Base-by-base conservation (phyloP, 2,329 filamentous ascomycete species). In the Alternaria sp. region DNA sequence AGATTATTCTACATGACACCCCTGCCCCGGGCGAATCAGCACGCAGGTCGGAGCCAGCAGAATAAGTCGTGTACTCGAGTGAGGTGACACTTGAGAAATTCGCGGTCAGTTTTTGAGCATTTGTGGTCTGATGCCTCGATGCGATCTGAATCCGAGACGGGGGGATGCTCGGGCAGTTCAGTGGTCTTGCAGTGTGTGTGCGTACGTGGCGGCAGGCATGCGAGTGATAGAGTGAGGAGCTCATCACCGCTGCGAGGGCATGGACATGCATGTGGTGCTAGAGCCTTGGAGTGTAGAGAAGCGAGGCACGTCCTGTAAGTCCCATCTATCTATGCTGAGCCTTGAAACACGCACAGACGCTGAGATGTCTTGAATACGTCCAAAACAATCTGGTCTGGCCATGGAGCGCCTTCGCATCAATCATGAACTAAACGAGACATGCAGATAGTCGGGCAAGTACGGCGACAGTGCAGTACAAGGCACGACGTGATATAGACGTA, bases 191-290 rank as follows among this genome's bases (percentile, higher is more conserved):
- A 45, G 18, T 23, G 20, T 49, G 18, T 23, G 20, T 49, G 41
- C 51, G 58, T 66, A 67, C 61, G 64, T 66, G 58, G 44, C 51
- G 53, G 61, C 64, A 53, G 56, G 55, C 61, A 62, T 64, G 63
- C 64, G 41, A 60, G 61, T 50, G 61, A 60, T 60, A 26, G 10
- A 26, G 47, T 49, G 47, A 28, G 45, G 46, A 44, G 55, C 49
- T 43, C 55, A 55, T 62, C 63, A 59, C 55, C 45, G 55, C 59
- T 58, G 59, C 64, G 58, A 62, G 53, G 56, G 44, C 33, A 63
- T 33, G 60, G 46, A 59, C 43, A 63, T 33, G 60, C 45, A 41
- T 58, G 33, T 28, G 47, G 30, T 41, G 49, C 49, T 18, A 20
- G 26, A 58, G 45, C 55, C 45, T 33, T 20, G 30, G 41, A 14